phyloP scores from a whole-genome alignment of 768 basidiomycete genomes.

The Tulasnella calospora region DNA sequence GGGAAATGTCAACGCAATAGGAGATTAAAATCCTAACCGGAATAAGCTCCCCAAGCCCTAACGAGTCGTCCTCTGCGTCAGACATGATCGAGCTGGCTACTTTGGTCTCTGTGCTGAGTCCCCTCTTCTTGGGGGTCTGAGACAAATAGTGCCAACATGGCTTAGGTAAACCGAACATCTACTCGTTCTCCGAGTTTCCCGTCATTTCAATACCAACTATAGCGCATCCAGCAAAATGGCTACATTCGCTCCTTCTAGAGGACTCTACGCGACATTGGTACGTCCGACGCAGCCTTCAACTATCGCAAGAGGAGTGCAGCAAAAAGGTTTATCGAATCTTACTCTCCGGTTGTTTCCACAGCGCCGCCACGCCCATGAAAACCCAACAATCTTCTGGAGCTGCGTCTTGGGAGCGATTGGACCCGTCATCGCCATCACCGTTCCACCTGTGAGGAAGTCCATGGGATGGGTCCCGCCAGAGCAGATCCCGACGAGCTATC shows the following conservation, averaged over 20 bases:
- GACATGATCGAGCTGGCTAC: not conserved
- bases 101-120: not conserved
- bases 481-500: slow-evolving; percentile 25
- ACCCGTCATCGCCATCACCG: slow-evolving; percentile 37
- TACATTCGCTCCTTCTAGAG: slow-evolving; percentile 10
- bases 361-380: slow-evolving; percentile 40
- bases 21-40: not conserved
- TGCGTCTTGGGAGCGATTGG: slow-evolving; percentile 36
- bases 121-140: not conserved
- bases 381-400: slow-evolving; percentile 40
- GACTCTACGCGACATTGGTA: slow-evolving; percentile 17
- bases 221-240: slow-evolving; percentile 3
- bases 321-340: not conserved
- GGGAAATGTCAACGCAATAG: not conserved
- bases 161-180: slow-evolving; percentile 4
- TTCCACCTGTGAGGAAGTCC: slow-evolving; percentile 37
- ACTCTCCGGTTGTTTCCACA: slow-evolving; percentile 21
- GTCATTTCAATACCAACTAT: slow-evolving; percentile 1
- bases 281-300: not conserved
- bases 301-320: not conserved
- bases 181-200: not conserved
- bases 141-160: not conserved
- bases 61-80: not conserved
- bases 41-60: not conserved
- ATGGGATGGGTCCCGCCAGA: slow-evolving; percentile 27